A percentile compares a stretch with the other conserved stretches of the same genome.
phyloP scores from a whole-genome alignment of 345 rosid genomes.

The Melaleuca alternifolia region DNA sequence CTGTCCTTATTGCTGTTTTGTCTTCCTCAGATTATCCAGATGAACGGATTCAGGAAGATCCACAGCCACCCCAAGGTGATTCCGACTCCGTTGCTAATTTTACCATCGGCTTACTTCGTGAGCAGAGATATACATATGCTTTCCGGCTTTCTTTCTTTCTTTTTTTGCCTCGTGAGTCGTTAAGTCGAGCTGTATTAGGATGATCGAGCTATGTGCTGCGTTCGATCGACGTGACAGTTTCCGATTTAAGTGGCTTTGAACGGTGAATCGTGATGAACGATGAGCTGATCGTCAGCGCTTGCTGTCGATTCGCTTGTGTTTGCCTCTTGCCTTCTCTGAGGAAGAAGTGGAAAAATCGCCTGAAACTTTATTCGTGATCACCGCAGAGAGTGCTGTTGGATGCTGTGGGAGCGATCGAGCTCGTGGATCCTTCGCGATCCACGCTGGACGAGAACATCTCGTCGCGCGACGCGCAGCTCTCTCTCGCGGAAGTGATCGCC shows the following conservation, averaged over 20 bases:
- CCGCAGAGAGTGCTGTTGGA: slow-evolving; percentile 20
- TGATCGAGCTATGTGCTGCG: background rate
- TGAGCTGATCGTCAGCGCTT: background rate
- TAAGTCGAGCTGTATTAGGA: background rate
- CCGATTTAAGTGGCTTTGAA: background rate
- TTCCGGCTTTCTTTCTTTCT: background rate
- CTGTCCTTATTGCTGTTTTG: background rate
- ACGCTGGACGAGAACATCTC: slow-evolving; percentile 26
- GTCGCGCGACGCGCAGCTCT: slow-evolving; percentile 2
- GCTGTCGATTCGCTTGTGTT: background rate
- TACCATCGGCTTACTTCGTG: background rate
- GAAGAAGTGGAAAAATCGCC: background rate
- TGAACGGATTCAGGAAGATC: slow-evolving; percentile 34
- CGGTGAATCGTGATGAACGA: background rate
- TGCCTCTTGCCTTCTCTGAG: background rate
- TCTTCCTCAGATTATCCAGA: slow-evolving; percentile 21
- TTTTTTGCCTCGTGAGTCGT: background rate
- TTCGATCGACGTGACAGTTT: background rate
- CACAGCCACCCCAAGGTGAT: background rate
- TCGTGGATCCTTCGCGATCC: slow-evolving; percentile 42
- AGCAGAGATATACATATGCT: background rate
- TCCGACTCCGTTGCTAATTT: background rate
- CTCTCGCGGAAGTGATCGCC: slow-evolving; percentile 12
- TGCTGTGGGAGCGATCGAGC: slow-evolving; percentile 19
- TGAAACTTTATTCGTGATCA: background rate